Percentiles rank a stretch among this genome's conserved stretches.
Conservation (phyloP, 2,329 filamentous ascomycete species). For the Trichoderma aggressivum region DNA sequence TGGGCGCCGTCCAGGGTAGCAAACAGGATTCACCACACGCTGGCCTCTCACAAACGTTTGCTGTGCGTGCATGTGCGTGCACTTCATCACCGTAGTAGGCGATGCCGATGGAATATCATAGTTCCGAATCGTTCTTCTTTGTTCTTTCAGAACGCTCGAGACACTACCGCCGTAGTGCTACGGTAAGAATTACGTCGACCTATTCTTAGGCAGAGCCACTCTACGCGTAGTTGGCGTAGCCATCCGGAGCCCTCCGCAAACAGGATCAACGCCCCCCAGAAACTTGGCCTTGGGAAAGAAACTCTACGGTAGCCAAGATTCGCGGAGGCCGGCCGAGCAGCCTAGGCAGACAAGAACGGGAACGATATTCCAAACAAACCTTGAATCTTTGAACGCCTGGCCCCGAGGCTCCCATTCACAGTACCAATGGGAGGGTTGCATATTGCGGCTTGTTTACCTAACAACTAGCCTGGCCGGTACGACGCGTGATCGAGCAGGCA, state of each 20-base stretch:
- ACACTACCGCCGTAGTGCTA: background rate
- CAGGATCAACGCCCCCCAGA: background rate
- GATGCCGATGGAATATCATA: background rate
- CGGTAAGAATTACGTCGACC: background rate
- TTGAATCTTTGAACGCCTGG: background rate
- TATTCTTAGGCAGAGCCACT: background rate
- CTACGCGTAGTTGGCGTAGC: background rate
- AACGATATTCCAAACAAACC: background rate
- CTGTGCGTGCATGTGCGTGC: background rate
- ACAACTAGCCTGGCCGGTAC: background rate
- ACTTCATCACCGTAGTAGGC: background rate
- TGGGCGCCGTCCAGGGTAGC: background rate
- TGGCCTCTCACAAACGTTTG: background rate
- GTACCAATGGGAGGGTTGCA: background rate
- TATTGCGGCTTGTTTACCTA: background rate
- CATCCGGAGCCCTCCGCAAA: background rate
- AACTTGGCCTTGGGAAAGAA: background rate
- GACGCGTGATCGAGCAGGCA: background rate
- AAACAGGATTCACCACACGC: background rate
- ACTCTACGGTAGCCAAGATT: background rate
- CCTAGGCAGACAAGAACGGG: background rate
- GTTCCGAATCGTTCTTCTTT: background rate
- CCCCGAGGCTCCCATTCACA: background rate
- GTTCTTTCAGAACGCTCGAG: no score
- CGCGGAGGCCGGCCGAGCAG: background rate